Evolutionary conservation across 345 rosid species (phyloP).

Genomic region (Arabis alpina): DNA sequence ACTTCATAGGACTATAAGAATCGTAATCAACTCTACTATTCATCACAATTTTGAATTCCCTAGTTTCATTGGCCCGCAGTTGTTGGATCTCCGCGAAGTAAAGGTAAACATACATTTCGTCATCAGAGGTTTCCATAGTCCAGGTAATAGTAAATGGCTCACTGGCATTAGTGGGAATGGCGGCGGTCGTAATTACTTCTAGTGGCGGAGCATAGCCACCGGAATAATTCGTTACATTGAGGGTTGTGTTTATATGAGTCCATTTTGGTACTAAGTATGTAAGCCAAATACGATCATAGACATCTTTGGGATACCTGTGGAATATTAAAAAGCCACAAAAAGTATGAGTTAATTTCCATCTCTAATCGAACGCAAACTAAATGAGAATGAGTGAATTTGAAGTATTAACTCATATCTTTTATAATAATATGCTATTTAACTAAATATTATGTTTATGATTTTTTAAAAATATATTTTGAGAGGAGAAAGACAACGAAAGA

Average conservation of each 20-base stretch:
- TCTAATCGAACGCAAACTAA: too few species aligned
- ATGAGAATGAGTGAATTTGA: too few species aligned
- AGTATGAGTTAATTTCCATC: too few species aligned
- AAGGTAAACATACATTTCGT: slow-evolving; percentile 31
- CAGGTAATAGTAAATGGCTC: not conserved
- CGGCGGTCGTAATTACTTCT: slow-evolving; percentile 34
- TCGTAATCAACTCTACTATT: slow-evolving; percentile 23
- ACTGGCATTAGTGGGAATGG: slow-evolving; percentile 31
- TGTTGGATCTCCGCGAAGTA: slow-evolving; percentile 48
- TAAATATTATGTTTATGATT: too few species aligned
- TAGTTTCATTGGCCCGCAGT: slow-evolving; percentile 35
- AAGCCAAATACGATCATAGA: slow-evolving; percentile 43
- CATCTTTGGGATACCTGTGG: slow-evolving; percentile 46
- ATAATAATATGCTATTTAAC: too few species aligned
- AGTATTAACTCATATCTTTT: too few species aligned
- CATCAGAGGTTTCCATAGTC: not conserved
- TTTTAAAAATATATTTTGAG: too few species aligned
- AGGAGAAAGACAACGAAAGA: too few species aligned
- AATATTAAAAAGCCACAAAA: too few species aligned
- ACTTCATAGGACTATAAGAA: slow-evolving; percentile 19
- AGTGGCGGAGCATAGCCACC: slow-evolving; percentile 21
- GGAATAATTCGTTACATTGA: not conserved
- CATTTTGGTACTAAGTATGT: not conserved
- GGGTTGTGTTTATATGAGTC: slow-evolving; percentile 25
- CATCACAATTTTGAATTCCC: slow-evolving; percentile 28